Base-by-base conservation (phyloP, 164 flowering plant genomes). In the Berberis vulgaris region DNA sequence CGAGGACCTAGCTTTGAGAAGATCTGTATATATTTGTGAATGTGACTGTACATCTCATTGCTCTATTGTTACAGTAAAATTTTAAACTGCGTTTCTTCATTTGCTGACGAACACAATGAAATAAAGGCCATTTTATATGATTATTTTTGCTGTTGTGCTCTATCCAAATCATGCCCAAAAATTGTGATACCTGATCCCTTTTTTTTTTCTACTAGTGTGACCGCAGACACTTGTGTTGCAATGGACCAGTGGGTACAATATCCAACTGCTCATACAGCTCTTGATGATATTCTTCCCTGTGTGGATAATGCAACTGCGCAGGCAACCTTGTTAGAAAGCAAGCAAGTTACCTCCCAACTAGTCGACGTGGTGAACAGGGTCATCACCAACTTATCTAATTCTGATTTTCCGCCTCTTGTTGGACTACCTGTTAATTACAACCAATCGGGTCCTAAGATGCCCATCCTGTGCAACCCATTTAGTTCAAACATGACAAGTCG, bases 221-320 rank as follows among this genome's bases (percentile, higher is more conserved):
- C 78, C 50, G 90, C 78, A 41, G 97, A 94, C 67, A 72, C 97
- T 1, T 94, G 98, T 70, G 80, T 91, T 59, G 72, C 97, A 3
- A 90, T 93, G 98, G 81, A 84, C 66, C 78, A 93, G 45, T 90
- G 98, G 98, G 89, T 84, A 41, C 74, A 74, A 49, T 72, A 91
- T 65, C 98, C 98, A 2, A 78, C 84, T 49, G 87, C 86, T 12
- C 83, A 86, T 68, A 87, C 98, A 11, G 91, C 97, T 44, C 69
- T 88, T 43, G 97, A 91, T 62, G 95, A 94, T 57, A 80, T 94
- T 2, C 75, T 91, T 2, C 97, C 97, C 5, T 91, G 98, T 59
- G 87, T 88, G 52, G 96, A 91, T 69, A 78, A 78, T 54, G 80
- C 82, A 45, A 88, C 96, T 44, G 92, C 98, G 12, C 81, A 83